A percentile compares a stretch with the other conserved stretches of the same genome.
Evolutionary conservation across 2,329 filamentous ascomycete species (phyloP).

Genomic region (Blumeria graminis): DNA sequence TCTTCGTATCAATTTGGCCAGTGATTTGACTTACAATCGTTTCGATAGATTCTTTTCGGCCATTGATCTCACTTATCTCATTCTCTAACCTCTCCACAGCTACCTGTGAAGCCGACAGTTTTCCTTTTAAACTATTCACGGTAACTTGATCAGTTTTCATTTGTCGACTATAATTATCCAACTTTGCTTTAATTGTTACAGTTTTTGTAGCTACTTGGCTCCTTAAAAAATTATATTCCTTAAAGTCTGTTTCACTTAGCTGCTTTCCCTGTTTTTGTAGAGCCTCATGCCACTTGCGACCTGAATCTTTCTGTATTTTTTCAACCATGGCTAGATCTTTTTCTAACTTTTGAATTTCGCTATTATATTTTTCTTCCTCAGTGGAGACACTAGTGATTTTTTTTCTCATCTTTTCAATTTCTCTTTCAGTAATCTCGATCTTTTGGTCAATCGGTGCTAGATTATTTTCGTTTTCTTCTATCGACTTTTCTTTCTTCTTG

Average conservation of each 20-base stretch:
- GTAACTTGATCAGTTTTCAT: constrained; percentile 81
- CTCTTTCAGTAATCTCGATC: constrained; percentile 50
- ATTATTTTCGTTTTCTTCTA: constrained; percentile 66
- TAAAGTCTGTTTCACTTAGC: constrained; percentile 63
- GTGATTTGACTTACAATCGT: constrained; percentile 40
- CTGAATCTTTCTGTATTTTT: constrained; percentile 72
- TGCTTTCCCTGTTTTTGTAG: constrained; percentile 72
- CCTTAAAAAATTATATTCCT: constrained; percentile 68
- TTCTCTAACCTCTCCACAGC: constrained; percentile 48
- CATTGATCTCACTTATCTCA: constrained; percentile 43
- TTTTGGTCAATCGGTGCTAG: constrained; percentile 85
- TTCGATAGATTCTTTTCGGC: constrained; percentile 40
- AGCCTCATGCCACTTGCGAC: constrained; percentile 63
- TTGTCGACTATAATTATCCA: constrained; percentile 71
- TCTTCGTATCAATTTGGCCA: constrained; percentile 63
- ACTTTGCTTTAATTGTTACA: constrained; percentile 54
- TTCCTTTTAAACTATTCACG: constrained; percentile 69
- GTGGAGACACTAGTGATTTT: constrained; percentile 48
- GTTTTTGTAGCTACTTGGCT: constrained; percentile 67
- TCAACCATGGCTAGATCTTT: constrained; percentile 68
- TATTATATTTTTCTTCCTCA: constrained; percentile 49
- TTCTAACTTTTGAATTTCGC: constrained; percentile 45
- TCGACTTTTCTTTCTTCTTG: constrained; percentile 60
- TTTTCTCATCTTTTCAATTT: constrained; percentile 41
- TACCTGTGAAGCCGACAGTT: constrained; percentile 55